Evolutionary conservation across 176 grass and related monocot species (phyloP).

Genomic region (Alopecurus myosuroides): DNA sequence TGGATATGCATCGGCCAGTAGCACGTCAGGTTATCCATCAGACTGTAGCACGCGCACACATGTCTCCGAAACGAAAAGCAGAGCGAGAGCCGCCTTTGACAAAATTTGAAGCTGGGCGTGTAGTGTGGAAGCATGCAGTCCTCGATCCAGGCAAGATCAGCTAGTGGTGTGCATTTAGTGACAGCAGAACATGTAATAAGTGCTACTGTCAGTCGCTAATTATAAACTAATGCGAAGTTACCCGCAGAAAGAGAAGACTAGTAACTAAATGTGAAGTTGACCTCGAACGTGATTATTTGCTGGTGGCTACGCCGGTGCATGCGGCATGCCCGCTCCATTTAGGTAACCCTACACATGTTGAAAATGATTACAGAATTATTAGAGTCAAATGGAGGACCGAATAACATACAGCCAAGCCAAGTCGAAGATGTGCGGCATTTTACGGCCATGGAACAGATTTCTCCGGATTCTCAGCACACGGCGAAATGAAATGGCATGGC

Average conservation of each 20-base stretch:
- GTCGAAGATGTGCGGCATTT: conserved; percentile 17
- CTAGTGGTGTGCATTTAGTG: neutral
- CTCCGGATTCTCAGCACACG: conserved; percentile 8
- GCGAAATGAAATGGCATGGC: conserved; percentile 23
- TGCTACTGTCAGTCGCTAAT: neutral
- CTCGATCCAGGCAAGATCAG: neutral
- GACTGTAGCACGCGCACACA: neutral
- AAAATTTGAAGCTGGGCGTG: neutral
- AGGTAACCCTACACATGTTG: conserved; percentile 23
- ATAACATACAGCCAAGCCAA: neutral
- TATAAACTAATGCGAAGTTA: neutral
- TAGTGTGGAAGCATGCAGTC: neutral
- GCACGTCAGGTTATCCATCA: neutral
- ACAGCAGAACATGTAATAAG: neutral
- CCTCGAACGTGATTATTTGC: neutral
- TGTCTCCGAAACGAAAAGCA: neutral
- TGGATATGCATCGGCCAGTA: neutral
- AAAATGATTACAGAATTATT: neutral
- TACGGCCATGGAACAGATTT: conserved; percentile 4
- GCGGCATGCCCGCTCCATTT: neutral
- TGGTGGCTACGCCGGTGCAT: neutral
- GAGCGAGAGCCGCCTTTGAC: neutral
- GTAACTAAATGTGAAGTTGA: neutral
- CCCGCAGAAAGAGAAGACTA: neutral
- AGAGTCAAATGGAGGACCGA: conserved; percentile 9